phyloP scores from a whole-genome alignment of 1,139 yeast species.

The Chernovozyma aurita region DNA sequence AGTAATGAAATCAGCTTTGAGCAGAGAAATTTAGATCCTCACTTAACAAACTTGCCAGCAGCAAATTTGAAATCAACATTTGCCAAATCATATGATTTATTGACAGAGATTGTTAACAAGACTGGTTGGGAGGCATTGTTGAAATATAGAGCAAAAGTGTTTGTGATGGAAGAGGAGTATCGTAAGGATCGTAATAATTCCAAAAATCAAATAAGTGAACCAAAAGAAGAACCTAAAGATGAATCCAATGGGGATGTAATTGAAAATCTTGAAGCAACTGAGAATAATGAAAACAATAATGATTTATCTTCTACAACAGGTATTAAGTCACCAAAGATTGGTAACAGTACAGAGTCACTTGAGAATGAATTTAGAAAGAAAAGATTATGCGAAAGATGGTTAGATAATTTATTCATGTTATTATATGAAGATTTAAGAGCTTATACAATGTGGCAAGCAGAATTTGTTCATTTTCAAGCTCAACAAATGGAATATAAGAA shows the following conservation, averaged over 20 bases:
- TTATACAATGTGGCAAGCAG: conserved; percentile 90
- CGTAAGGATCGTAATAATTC: conserved; percentile 36
- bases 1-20: conserved; percentile 48
- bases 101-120: conserved; percentile 65
- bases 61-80: conserved; percentile 75
- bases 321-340: conserved; percentile 31
- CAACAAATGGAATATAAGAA: conserved; percentile 73
- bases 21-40: conserved; percentile 60
- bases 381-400: conserved; percentile 91
- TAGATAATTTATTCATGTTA: conserved; percentile 82
- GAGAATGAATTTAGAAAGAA: conserved; percentile 58
- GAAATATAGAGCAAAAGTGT: conserved; percentile 73
- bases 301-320: conserved; percentile 36
- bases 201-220: background rate
- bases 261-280: background rate
- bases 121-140: conserved; percentile 91
- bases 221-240: background rate
- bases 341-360: conserved; percentile 13
- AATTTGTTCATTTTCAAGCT: conserved; percentile 56
- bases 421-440: conserved; percentile 86
- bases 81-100: conserved; percentile 70
- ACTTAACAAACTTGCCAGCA: conserved; percentile 69
- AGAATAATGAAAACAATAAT: conserved; percentile 10
- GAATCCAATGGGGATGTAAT: conserved; percentile 1
- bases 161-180: conserved; percentile 95